These are phyloP conservation scores for Schizophyllum amplum DNA, from an alignment of 1,284 basidiomycete species.

Conservation along the genomic window DNA sequence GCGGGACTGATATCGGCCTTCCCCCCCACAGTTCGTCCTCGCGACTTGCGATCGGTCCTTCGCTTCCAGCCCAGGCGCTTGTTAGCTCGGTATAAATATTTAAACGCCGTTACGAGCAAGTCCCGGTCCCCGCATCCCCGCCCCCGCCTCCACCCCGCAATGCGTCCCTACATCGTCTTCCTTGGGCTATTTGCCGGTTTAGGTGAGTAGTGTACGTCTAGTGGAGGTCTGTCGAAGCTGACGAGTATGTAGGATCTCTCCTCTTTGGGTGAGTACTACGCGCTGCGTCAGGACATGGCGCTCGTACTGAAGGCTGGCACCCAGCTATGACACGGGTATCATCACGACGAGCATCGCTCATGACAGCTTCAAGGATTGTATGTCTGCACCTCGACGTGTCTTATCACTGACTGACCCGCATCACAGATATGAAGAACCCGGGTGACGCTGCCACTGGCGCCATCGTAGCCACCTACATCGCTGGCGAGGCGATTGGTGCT, in stretches of 20 bases:
- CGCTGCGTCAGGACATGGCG: background rate
- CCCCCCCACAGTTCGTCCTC: background rate
- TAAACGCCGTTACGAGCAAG: conserved; percentile 27
- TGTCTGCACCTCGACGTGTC: background rate
- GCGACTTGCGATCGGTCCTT: background rate
- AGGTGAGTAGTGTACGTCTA: background rate
- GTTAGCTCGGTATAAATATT: background rate
- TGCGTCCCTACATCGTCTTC: background rate
- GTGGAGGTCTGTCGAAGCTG: background rate
- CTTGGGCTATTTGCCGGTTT: conserved; percentile 1
- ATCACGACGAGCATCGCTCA: conserved; percentile 16
- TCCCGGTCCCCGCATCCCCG: conserved; percentile 49
- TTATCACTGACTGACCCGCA: background rate
- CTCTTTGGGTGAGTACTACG: background rate
- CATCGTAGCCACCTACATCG: conserved; percentile 14
- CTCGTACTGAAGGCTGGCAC: background rate
- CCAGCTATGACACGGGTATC: conserved; percentile 13
- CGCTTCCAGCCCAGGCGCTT: background rate
- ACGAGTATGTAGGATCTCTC: background rate
- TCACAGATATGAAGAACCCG: conserved; percentile 13
- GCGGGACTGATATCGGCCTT: background rate
- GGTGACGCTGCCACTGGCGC: conserved; percentile 11
- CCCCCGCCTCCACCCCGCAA: conserved; percentile 37
- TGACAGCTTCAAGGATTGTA: conserved; percentile 14
- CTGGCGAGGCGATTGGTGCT: conserved; percentile 15